These are phyloP conservation scores for Apophysomyces ossiformis DNA, from an alignment of 371 early-diverging fungal species.

Conservation along the genomic window DNA sequence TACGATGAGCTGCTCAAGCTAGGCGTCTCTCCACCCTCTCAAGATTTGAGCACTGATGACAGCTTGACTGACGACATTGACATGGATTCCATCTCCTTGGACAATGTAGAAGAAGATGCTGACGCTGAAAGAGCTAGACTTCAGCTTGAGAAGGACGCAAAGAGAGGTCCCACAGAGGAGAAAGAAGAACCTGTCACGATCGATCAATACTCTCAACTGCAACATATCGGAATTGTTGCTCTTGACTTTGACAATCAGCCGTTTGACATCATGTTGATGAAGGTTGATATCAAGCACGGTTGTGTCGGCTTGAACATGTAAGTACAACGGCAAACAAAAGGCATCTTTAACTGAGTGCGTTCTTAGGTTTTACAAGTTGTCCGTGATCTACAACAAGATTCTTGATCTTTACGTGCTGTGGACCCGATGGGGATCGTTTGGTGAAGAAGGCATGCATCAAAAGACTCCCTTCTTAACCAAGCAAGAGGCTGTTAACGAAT, in stretches of 20 bases:
- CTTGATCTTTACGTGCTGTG: constrained; percentile 58
- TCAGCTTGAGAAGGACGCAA: constrained; percentile 27
- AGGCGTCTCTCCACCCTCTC: constrained; percentile 17
- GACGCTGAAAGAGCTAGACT: constrained; percentile 46
- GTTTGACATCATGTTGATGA: constrained; percentile 56
- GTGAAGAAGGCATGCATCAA: constrained; percentile 60
- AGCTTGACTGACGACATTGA: constrained; percentile 14
- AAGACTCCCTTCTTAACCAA: constrained; percentile 56
- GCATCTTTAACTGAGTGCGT: neutral
- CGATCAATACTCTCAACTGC: constrained; percentile 43
- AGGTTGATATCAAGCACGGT: constrained; percentile 45
- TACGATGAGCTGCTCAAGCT: constrained; percentile 20
- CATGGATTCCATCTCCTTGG: constrained; percentile 25
- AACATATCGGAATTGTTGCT: constrained; percentile 42
- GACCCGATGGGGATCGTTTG: constrained; percentile 64
- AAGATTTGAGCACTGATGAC: constrained; percentile 12
- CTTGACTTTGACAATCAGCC: constrained; percentile 38
- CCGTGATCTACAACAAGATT: constrained; percentile 53
- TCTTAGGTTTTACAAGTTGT: constrained; percentile 61
- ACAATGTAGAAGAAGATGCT: constrained; percentile 42
- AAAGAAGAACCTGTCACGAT: constrained; percentile 20
- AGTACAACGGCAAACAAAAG: neutral
- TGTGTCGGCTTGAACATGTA: constrained; percentile 42
- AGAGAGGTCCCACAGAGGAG: constrained; percentile 24
- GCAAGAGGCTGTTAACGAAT: constrained; percentile 58